Evolutionary conservation across 192 early-diverging fungal genomes (phyloP).

Genomic region (Dissophora ornata): DNA sequence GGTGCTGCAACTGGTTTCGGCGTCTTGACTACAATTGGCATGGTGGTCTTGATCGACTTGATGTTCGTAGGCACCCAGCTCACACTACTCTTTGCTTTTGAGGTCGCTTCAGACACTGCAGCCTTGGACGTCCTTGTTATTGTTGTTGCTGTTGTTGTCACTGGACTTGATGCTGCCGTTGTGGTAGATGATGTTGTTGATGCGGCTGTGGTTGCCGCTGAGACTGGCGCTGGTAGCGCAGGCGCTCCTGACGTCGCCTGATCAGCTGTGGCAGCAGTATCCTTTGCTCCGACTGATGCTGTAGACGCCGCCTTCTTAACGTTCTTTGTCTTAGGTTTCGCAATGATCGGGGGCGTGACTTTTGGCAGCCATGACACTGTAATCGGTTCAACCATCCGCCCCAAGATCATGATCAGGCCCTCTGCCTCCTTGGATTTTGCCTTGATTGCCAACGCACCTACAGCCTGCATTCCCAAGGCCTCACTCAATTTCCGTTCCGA

Average conservation of each 20-base stretch:
- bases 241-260: not conserved
- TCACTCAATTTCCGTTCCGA: slow-evolving; percentile 27
- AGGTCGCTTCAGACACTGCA: not conserved
- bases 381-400: slow-evolving; percentile 38
- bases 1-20: slow-evolving; percentile 1
- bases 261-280: not conserved
- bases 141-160: not conserved
- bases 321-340: not conserved
- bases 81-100: not conserved
- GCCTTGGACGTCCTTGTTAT: too few species aligned
- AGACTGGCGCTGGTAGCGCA: not conserved
- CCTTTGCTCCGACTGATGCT: not conserved
- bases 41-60: slow-evolving; percentile 30
- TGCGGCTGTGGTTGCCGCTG: not conserved
- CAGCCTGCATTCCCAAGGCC: slow-evolving; percentile 31
- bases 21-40: slow-evolving; percentile 43
- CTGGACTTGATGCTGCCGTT: not conserved
- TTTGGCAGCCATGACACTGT: slow-evolving; percentile 44
- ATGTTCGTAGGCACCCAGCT: slow-evolving; percentile 34
- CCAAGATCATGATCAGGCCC: slow-evolving; percentile 33
- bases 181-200: not conserved
- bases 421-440: slow-evolving; percentile 16
- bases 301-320: too few species aligned
- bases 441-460: slow-evolving; percentile 38
- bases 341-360: not conserved